Evolutionary conservation across 2,329 filamentous ascomycete genomes (phyloP), one percentile per base, ranked within the genome.

Genomic region (Lasiodiplodia sp.): DNA sequence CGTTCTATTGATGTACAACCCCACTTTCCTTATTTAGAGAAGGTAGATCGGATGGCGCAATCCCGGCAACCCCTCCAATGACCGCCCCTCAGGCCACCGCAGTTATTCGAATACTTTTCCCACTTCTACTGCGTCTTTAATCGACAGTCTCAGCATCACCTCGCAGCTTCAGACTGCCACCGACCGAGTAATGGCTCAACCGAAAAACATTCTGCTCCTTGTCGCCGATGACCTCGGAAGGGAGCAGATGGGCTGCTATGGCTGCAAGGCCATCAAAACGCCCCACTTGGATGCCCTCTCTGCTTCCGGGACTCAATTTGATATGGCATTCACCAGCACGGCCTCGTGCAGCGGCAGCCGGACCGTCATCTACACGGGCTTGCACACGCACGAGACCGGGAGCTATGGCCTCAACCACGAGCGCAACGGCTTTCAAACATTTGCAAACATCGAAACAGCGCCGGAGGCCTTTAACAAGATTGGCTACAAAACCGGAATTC

Each of bases 301-400:
- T 0, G 69, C 72, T 0, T 52, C 78, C 51, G 81, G 80, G 21
- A 77, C 76, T 0, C 69, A 69, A 1, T 85, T 84, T 69, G 73
- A 75, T n/a, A 73, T 75, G 16, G 81, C 79, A 18, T 84, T 83
- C 70, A 79, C 80, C 12, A 82, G 79, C 69, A 84, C 82, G 2
- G 83, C 84, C 0, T 86, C 83, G 0, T 86, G 84, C 73, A 84
- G 81, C 67, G 81, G 79, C 38, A 84, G 81, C 70, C 79, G 83
- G 6, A 81, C 83, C 0, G 80, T 81, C 18, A 80, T 86, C 23
- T 86, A 85, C 72, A 85, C 83, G 0, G 84, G 84, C 3, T 75
- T 84, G 0, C 84, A 86, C 66, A 84, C 83, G 0, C 83, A 84
- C 67, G 73, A 86, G 66, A 85, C 82, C 63, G 83, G 83, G 1